Percentiles rank a stretch among this genome's conserved stretches.
Evolutionary conservation across 1,284 basidiomycete species (phyloP).

Genomic region (Cystobasidiaceae sp.): DNA sequence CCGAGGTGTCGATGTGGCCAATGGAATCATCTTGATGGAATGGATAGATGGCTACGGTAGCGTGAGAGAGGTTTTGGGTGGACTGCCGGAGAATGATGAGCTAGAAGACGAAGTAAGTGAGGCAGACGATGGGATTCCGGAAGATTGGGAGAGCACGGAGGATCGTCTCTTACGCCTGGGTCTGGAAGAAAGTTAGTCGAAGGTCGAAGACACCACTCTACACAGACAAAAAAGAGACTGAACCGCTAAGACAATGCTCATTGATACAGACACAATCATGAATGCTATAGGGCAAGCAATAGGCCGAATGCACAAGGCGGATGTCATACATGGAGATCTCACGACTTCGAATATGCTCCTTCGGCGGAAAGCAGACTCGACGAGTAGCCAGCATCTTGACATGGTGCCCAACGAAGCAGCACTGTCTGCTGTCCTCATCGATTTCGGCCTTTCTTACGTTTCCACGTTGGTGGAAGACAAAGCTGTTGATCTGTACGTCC

Average conservation of each 20-base stretch:
- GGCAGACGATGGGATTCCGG: constrained; percentile 31
- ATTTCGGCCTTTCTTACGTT: constrained; percentile 85
- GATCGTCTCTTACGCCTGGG: constrained; percentile 55
- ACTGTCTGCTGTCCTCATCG: constrained; percentile 62
- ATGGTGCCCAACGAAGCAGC: background rate
- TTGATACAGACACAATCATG: constrained; percentile 62
- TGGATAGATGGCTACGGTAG: constrained; percentile 76
- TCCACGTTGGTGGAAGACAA: constrained; percentile 64
- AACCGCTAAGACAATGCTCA: background rate
- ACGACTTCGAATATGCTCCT: constrained; percentile 99
- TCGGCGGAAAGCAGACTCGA: constrained; percentile 45
- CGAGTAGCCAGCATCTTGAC: background rate
- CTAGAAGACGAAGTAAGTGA: constrained; percentile 45
- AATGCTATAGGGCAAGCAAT: constrained; percentile 73
- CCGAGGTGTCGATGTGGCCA: constrained; percentile 72
- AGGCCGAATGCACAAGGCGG: constrained; percentile 80
- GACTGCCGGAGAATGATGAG: constrained; percentile 55
- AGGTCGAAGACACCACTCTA: constrained; percentile 36
- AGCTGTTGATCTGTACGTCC: constrained; percentile 90
- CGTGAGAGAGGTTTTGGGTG: constrained; percentile 71
- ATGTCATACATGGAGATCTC: constrained; percentile 91
- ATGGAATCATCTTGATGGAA: constrained; percentile 81
- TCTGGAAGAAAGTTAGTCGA: constrained; percentile 56
- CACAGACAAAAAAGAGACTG: too few species aligned
- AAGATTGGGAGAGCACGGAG: constrained; percentile 38